Evolutionary conservation across 2,329 filamentous ascomycete genomes (phyloP).

Genomic region (Ophiostoma sp.): DNA sequence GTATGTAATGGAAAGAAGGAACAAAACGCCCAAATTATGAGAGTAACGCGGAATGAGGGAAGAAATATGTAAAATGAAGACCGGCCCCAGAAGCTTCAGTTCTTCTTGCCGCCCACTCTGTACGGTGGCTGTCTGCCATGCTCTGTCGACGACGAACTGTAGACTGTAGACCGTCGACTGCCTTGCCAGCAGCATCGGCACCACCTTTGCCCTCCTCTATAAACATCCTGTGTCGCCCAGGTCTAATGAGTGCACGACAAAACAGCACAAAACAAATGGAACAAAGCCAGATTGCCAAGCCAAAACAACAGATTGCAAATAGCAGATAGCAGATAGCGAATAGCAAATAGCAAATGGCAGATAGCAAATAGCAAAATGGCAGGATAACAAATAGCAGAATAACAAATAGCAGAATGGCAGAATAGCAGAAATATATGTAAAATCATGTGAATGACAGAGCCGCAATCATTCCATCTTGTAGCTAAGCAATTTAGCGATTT

Average conservation of each 20-base stretch:
- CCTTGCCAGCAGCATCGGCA: not conserved
- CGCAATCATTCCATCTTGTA: constrained; percentile 4
- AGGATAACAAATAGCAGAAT: too few relatives aligned
- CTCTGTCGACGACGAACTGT: not conserved
- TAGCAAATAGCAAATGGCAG: not conserved
- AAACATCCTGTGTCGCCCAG: constrained; percentile 16
- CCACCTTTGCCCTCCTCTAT: constrained; percentile 16
- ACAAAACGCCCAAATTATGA: too few relatives aligned
- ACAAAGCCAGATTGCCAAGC: not conserved
- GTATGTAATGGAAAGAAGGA: too few relatives aligned
- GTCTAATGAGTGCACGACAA: constrained; percentile 16
- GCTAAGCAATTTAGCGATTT: not conserved
- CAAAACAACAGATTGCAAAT: not conserved
- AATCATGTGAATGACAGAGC: not conserved
- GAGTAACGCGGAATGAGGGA: too few relatives aligned
- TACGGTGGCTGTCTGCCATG: not conserved
- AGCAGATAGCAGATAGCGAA: not conserved
- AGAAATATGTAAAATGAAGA: too few relatives aligned
- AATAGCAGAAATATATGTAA: not conserved
- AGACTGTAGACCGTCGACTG: not conserved
- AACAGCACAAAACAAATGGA: not conserved
- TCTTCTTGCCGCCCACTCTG: too few relatives aligned
- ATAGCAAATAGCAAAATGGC: not conserved
- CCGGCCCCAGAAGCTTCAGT: too few relatives aligned
- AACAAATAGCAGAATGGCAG: not conserved